phyloP scores from a whole-genome alignment of 2,329 filamentous ascomycete genomes.

The Grosmannia clavigera region DNA sequence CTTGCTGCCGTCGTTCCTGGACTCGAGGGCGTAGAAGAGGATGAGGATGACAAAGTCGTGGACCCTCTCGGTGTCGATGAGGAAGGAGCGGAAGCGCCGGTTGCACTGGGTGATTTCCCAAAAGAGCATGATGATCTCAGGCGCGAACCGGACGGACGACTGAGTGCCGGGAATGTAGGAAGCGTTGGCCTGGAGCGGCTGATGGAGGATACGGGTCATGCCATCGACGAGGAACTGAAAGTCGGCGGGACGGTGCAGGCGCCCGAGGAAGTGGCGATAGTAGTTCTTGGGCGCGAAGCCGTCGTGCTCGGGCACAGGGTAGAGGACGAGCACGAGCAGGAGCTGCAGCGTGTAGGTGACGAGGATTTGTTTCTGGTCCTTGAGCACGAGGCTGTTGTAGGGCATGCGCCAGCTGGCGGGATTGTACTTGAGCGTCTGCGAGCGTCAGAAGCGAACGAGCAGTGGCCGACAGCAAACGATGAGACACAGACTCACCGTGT shows the following conservation, averaged over 20 bases:
- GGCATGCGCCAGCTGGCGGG: slow-evolving; percentile 87
- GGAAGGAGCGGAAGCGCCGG: slow-evolving; percentile 90
- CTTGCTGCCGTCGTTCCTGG: slow-evolving; percentile 73
- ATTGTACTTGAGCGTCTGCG: slow-evolving; percentile 88
- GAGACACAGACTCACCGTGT: slow-evolving; percentile 54
- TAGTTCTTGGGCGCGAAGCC: slow-evolving; percentile 49
- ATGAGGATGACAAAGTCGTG: slow-evolving; percentile 88
- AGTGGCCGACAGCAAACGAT: too few relatives aligned
- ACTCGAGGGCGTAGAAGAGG: slow-evolving; percentile 84
- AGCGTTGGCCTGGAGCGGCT: slow-evolving; percentile 77
- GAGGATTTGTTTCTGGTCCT: slow-evolving; percentile 78
- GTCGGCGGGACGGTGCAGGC: slow-evolving; percentile 84
- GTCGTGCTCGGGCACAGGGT: slow-evolving; percentile 67
- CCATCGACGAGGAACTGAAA: slow-evolving; percentile 96
- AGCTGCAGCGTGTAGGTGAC: slow-evolving; percentile 89
- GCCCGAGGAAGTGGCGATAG: slow-evolving; percentile 83
- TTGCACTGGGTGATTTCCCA: slow-evolving; percentile 98
- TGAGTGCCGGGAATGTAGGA: slow-evolving; percentile 84
- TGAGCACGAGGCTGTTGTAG: slow-evolving; percentile 85
- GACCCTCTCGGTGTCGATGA: slow-evolving; percentile 86
- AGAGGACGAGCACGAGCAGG: slow-evolving; percentile 72
- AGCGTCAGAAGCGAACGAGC: background rate
- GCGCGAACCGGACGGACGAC: slow-evolving; percentile 70
- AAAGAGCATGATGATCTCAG: slow-evolving; percentile 93
- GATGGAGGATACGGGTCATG: slow-evolving; percentile 83